These are phyloP conservation scores for Peziza echinospora DNA, from an alignment of 495 filamentous ascomycete genomes.

Conservation along the genomic window DNA sequence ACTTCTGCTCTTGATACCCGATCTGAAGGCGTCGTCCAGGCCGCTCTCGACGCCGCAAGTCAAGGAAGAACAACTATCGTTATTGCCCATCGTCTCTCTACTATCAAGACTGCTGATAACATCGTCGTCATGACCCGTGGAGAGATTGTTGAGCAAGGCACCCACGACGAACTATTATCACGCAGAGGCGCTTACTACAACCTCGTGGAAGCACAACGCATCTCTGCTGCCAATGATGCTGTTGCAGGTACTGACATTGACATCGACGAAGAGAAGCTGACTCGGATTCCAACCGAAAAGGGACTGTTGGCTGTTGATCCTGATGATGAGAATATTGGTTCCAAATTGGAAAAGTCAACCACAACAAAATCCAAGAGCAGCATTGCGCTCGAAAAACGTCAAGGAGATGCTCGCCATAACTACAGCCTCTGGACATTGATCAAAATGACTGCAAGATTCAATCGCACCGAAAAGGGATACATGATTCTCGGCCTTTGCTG, in stretches of 20 bases:
- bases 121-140: constrained; percentile 84
- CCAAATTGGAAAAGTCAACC: constrained; percentile 36
- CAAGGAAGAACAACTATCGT: constrained; percentile 88
- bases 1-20: constrained; percentile 91
- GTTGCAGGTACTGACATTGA: constrained; percentile 27
- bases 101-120: constrained; percentile 82
- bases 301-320: constrained; percentile 29
- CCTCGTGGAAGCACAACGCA: constrained; percentile 60
- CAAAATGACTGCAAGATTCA: constrained; percentile 66
- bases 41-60: constrained; percentile 67
- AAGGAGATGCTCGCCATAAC: constrained; percentile 26
- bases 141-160: constrained; percentile 72
- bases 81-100: constrained; percentile 85
- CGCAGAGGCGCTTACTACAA: constrained; percentile 43
- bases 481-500: constrained; percentile 63
- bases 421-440: constrained; percentile 68
- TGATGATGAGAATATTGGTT: constrained; percentile 32
- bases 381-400: constrained; percentile 35
- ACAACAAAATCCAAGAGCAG: constrained; percentile 52
- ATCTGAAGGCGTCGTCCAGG: constrained; percentile 85
- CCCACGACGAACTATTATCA: constrained; percentile 47
- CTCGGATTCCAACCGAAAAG: constrained; percentile 21
- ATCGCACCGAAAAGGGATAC: constrained; percentile 33
- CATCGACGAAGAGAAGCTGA: constrained; percentile 22
- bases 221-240: constrained; percentile 42